Percentiles rank a stretch among this genome's conserved stretches.
These are phyloP conservation scores for Keithomyces neogunnii DNA, from an alignment of 2,329 filamentous ascomycete species.

Conservation along the genomic window DNA sequence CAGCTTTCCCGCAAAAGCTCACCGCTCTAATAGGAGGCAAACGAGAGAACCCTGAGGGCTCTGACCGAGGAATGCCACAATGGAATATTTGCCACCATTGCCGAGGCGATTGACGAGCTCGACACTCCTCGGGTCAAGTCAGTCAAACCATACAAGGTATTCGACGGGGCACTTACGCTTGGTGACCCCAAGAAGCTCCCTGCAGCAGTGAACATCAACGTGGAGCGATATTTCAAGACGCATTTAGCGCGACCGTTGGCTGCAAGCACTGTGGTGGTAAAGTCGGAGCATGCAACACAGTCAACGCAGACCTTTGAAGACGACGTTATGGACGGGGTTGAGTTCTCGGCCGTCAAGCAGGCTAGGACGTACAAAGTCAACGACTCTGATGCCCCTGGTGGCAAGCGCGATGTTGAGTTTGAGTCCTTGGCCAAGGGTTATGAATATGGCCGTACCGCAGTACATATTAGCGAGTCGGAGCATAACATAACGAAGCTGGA, in stretches of 20 bases:
- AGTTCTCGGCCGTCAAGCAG: conserved; percentile 64
- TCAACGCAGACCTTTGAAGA: conserved; percentile 40
- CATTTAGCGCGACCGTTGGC: conserved; percentile 66
- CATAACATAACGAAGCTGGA: conserved; percentile 83
- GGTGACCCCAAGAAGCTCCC: conserved; percentile 69
- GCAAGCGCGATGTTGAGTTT: conserved; percentile 71
- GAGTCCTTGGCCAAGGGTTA: conserved; percentile 90
- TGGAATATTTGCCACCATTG: conserved; percentile 74
- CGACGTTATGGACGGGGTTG: conserved; percentile 40
- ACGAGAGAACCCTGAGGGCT: conserved; percentile 59
- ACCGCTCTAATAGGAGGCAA: conserved; percentile 34
- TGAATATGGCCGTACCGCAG: conserved; percentile 84
- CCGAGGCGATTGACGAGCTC: conserved; percentile 75
- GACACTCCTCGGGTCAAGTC: conserved; percentile 68
- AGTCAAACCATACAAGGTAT: conserved; percentile 68
- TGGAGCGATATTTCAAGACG: conserved; percentile 86
- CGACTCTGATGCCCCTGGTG: conserved; percentile 64
- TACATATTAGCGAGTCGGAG: conserved; percentile 81
- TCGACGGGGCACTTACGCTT: conserved; percentile 70
- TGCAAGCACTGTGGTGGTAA: conserved; percentile 67
- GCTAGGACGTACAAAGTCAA: conserved; percentile 74
- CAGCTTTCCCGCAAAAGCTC: too few species aligned
- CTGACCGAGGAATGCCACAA: conserved; percentile 59
- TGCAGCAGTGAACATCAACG: conserved; percentile 69
- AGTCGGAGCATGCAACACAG: conserved; percentile 41